Percentiles rank a stretch among this genome's conserved stretches.
Evolutionary conservation across 805 yeast species (phyloP).

Genomic region (Metschnikowia santaceciliae): DNA sequence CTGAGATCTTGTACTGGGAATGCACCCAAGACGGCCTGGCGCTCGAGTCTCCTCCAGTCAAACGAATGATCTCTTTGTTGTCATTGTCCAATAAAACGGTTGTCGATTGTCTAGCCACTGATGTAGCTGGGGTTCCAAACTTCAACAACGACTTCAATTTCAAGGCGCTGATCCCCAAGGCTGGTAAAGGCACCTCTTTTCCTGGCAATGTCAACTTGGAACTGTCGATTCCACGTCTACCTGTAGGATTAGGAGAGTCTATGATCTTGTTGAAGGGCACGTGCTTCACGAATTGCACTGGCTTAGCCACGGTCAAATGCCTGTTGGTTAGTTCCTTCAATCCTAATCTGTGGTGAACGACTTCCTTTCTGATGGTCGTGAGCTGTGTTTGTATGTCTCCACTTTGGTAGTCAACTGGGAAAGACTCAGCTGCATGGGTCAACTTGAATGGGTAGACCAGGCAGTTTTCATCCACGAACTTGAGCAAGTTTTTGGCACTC

Average conservation of each 20-base stretch:
- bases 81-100: slow-evolving; percentile 60
- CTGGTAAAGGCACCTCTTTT: slow-evolving; percentile 70
- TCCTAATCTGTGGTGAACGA: slow-evolving; percentile 67
- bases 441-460: slow-evolving; percentile 93
- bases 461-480: slow-evolving; percentile 63
- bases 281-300: slow-evolving; percentile 68
- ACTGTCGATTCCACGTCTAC: slow-evolving; percentile 63
- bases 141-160: slow-evolving; percentile 62
- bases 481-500: slow-evolving; percentile 66
- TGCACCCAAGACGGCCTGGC: slow-evolving; percentile 85
- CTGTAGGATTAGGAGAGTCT: slow-evolving; percentile 62
- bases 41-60: slow-evolving; percentile 73
- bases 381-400: slow-evolving; percentile 39
- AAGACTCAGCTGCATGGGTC: slow-evolving; percentile 58
- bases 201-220: slow-evolving; percentile 66
- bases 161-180: slow-evolving; percentile 65
- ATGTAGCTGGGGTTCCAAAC: slow-evolving; percentile 41
- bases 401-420: slow-evolving; percentile 49
- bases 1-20: slow-evolving; percentile 62
- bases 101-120: slow-evolving; percentile 74
- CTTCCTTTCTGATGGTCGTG: slow-evolving; percentile 45
- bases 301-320: slow-evolving; percentile 69
- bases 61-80: slow-evolving; percentile 60
- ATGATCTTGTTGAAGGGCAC: slow-evolving; percentile 66
- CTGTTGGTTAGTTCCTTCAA: slow-evolving; percentile 75